Base-by-base conservation (phyloP, 768 basidiomycete species). In the Leccinum uliginosum region DNA sequence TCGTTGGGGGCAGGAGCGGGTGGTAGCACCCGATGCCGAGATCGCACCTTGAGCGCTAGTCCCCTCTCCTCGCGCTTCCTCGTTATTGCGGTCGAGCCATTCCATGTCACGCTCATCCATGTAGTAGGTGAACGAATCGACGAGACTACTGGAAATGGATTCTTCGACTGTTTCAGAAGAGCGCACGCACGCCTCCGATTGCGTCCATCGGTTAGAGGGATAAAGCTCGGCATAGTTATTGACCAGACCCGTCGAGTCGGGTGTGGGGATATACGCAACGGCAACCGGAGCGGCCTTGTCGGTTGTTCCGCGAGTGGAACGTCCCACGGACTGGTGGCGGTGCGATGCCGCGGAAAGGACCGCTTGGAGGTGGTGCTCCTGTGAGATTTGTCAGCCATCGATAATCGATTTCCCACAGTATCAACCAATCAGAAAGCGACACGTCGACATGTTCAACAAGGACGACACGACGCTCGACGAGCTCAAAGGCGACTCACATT, bases 101-200 rank as follows among this genome's bases (percentile, higher is more conserved):
- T 89, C 89, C 65, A 89, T 85, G 75, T 98, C 96, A 17, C 89
- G 86, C 71, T 98, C 97, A 65, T 99, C 96, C 89, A 98, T 91
- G 61, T 84, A 91, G 67, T 98, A 98, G 2, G 86, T 85, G 73
- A 89, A 89, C 0, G 89, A 88, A 62, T 88, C 84, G 30, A 82
- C 74, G 55, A 93, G 81, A 11, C 82, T 83, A 60, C 75, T 78
- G 4, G 71, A 70, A 62, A 79, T 76, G 9, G 83, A 76, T 62
- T 94, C 93, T 64, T 98, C 97, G 61, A 89, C 84, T 3, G 89
- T 92, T 64, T 89, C 84, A 8, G 93, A 94, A 32, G 86, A 89
- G 55, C 85, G 84, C 55, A 96, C 78, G 69, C 89, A 93, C 0
- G 86, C 80, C 19, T 78, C 70, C 1, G 95, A 87, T 63, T 97